Evolutionary conservation across 2,329 filamentous ascomycete genomes (phyloP).

Genomic region (Aspergillus texensis): DNA sequence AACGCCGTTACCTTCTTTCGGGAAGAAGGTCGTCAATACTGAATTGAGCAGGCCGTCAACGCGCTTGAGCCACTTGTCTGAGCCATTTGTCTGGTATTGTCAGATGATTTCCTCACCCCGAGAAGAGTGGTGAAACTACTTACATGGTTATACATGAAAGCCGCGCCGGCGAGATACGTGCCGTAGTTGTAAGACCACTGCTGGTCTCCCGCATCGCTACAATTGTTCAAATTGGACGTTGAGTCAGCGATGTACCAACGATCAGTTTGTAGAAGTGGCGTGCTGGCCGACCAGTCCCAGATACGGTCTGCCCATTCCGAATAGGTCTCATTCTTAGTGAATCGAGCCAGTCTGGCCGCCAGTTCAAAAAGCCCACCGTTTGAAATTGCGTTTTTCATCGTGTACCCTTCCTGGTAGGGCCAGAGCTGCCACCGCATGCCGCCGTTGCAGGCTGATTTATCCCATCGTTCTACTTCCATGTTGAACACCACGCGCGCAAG

Average conservation of each 20-base stretch:
- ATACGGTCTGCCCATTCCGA: not conserved
- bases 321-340: not conserved
- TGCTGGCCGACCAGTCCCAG: not conserved
- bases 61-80: not conserved
- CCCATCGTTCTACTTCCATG: not conserved
- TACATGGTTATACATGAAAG: slow-evolving; percentile 1
- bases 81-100: not conserved
- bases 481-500: not conserved
- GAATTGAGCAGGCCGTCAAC: not conserved
- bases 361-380: not conserved
- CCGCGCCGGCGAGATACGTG: not conserved
- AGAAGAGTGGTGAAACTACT: not conserved
- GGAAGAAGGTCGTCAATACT: not conserved
- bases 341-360: not conserved
- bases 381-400: not conserved
- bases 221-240: not conserved
- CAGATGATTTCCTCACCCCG: too few relatives aligned
- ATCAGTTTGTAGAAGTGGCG: not conserved
- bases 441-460: not conserved
- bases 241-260: not conserved
- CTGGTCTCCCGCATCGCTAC: not conserved
- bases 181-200: not conserved
- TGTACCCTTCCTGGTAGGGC: not conserved
- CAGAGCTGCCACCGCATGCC: not conserved
- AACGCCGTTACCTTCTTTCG: not conserved